A percentile compares a stretch with the other conserved stretches of the same genome.
Evolutionary conservation across 345 rosid genomes (phyloP).

Genomic region (Aurinia saxatilis): DNA sequence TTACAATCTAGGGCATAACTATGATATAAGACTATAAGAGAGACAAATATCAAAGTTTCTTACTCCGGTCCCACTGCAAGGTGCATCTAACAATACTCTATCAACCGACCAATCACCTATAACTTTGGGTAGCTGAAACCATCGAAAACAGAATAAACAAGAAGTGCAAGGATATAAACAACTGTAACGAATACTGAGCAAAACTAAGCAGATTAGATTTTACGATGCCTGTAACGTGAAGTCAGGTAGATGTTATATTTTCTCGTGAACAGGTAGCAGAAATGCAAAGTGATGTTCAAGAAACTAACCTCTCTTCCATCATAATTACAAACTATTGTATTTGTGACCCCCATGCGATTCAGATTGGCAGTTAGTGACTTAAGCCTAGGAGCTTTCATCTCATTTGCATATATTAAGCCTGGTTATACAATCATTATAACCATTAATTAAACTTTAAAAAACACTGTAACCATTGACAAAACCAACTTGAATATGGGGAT

Average conservation of each 20-base stretch:
- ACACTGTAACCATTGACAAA: neutral
- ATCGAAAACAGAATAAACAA: neutral
- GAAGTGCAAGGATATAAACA: no score
- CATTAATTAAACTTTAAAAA: neutral
- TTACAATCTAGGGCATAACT: neutral
- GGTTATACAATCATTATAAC: conserved; percentile 23
- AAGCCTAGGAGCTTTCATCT: conserved; percentile 72
- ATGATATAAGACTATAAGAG: neutral
- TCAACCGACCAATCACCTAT: conserved; percentile 65
- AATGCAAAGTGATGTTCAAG: neutral
- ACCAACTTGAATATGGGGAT: neutral
- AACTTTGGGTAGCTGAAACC: conserved; percentile 61
- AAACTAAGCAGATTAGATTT: neutral
- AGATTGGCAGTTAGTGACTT: conserved; percentile 90
- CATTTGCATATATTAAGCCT: conserved; percentile 91
- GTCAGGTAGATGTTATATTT: neutral
- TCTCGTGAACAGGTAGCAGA: conserved; percentile 2
- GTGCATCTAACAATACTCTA: conserved; percentile 84
- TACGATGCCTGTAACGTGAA: neutral
- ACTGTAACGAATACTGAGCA: neutral
- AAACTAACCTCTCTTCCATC: conserved; percentile 89
- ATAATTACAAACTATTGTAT: conserved; percentile 85
- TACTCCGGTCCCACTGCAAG: conserved; percentile 97
- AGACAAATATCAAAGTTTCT: conserved; percentile 22
- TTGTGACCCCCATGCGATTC: conserved; percentile 92